Conservation (phyloP, 108 stramenopile species). For the Conticribra guillardii region DNA sequence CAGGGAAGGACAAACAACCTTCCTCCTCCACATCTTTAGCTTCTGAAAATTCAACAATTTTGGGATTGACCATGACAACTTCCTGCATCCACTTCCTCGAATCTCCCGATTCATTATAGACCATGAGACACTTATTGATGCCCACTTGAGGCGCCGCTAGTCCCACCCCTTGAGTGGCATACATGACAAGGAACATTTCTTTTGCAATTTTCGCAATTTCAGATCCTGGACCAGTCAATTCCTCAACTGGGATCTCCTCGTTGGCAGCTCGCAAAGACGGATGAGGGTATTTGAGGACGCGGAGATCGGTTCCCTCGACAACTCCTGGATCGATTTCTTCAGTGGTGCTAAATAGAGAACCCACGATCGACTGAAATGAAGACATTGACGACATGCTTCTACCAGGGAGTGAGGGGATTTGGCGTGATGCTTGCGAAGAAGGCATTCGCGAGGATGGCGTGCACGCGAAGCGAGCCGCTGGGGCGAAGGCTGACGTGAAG, state of each 20-base stretch:
- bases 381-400: not conserved
- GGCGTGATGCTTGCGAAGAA: not conserved
- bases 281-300: conserved; percentile 94
- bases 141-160: conserved; percentile 93
- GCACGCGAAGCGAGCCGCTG: not conserved
- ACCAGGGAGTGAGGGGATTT: not conserved
- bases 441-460: not conserved
- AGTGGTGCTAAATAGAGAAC: conserved; percentile 26
- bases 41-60: conserved; percentile 73
- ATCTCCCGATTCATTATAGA: conserved; percentile 93
- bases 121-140: conserved; percentile 91
- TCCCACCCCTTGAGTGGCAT: conserved; percentile 92
- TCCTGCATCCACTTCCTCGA: conserved; percentile 77
- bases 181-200: conserved; percentile 97
- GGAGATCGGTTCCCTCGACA: conserved; percentile 82
- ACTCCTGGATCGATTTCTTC: conserved; percentile 85
- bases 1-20: conserved; percentile 94
- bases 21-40: conserved; percentile 75
- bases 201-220: conserved; percentile 79
- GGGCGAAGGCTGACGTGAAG: conserved; percentile 24
- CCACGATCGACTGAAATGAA: conserved; percentile 1
- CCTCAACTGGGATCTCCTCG: conserved; percentile 71
- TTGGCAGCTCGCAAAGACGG: conserved; percentile 84
- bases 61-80: conserved; percentile 86
- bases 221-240: conserved; percentile 52